Conservation (phyloP, 2,329 filamentous ascomycete species). For the Neocucurbitaria cava region DNA sequence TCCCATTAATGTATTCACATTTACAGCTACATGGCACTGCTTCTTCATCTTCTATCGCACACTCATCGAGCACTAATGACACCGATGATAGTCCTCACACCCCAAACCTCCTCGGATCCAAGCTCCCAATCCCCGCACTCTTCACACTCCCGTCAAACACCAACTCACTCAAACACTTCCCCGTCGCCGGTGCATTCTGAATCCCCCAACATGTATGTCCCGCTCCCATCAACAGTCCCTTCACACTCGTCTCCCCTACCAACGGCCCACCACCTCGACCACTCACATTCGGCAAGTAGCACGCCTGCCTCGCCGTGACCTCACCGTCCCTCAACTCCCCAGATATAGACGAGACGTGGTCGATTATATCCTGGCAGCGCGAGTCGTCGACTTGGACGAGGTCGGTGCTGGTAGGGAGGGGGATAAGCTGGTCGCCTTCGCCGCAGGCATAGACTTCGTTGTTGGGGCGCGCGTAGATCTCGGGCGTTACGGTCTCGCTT, state of each 20-base stretch:
- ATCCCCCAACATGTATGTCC: slow-evolving; percentile 99
- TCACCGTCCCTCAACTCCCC: slow-evolving; percentile 56
- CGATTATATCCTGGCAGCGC: slow-evolving; percentile 84
- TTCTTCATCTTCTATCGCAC: too few species aligned
- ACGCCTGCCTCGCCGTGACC: slow-evolving; percentile 81
- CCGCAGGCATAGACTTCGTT: slow-evolving; percentile 94
- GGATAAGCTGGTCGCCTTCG: slow-evolving; percentile 78
- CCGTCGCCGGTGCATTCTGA: slow-evolving; percentile 88
- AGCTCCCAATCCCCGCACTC: slow-evolving; percentile 51
- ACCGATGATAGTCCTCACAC: slow-evolving; percentile 1
- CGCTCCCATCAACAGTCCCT: slow-evolving; percentile 79
- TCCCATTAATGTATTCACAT: too few species aligned
- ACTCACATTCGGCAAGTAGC: slow-evolving; percentile 83
- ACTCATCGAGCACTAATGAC: not conserved
- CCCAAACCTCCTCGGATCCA: slow-evolving; percentile 50
- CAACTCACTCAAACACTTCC: slow-evolving; percentile 55
- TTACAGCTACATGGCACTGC: too few species aligned
- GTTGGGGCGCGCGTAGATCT: slow-evolving; percentile 91
- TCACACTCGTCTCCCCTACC: slow-evolving; percentile 75
- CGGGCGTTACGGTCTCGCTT: slow-evolving; percentile 72
- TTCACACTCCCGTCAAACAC: slow-evolving; percentile 53
- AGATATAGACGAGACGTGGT: slow-evolving; percentile 72
- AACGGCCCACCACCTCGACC: slow-evolving; percentile 69
- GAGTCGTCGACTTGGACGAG: slow-evolving; percentile 76
- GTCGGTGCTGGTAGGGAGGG: slow-evolving; percentile 77